Percentiles rank a stretch among this genome's conserved stretches.
Evolutionary conservation across 352 stramenopile genomes (phyloP).

Genomic region (Thraustochytrium striatum): DNA sequence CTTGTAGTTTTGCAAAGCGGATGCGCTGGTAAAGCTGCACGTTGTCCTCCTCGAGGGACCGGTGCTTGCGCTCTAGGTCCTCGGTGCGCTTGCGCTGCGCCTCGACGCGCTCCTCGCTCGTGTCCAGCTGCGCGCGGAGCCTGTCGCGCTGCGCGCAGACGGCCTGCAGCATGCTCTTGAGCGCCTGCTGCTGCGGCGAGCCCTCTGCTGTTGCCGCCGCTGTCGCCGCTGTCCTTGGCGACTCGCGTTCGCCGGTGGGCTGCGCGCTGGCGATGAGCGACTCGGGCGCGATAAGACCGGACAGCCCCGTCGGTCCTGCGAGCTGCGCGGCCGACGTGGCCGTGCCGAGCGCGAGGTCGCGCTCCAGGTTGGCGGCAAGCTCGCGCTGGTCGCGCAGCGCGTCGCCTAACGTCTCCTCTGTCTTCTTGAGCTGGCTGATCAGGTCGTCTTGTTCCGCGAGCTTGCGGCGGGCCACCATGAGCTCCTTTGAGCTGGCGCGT

Average conservation of each 20-base stretch:
- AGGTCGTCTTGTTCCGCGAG: constrained; percentile 9
- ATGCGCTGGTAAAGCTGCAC: constrained; percentile 45
- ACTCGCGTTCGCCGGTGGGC: neutral
- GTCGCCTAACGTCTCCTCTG: constrained; percentile 10
- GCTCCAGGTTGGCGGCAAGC: constrained; percentile 37
- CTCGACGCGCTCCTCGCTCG: constrained; percentile 30
- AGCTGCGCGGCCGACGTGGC: neutral
- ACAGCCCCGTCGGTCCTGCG: neutral
- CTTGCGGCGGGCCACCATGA: neutral
- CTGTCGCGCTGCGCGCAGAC: constrained; percentile 32
- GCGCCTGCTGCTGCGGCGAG: constrained; percentile 24
- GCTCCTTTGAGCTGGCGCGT: constrained; percentile 40
- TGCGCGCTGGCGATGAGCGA: neutral
- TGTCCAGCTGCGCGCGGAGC: constrained; percentile 20
- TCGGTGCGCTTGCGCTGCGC: neutral
- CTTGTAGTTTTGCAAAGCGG: constrained; percentile 49
- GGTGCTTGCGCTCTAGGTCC: constrained; percentile 1
- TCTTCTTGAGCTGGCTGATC: constrained; percentile 24
- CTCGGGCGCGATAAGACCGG: neutral
- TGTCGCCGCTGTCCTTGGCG: neutral
- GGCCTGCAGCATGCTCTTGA: constrained; percentile 40
- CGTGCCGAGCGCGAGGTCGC: constrained; percentile 23
- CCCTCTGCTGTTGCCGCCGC: neutral
- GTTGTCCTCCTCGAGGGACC: constrained; percentile 34
- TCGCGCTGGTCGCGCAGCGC: constrained; percentile 37